A percentile compares a stretch with the other conserved stretches of the same genome.
Evolutionary conservation across 2,329 filamentous ascomycete genomes (phyloP).

Genomic region (Metarhizium rileyi): DNA sequence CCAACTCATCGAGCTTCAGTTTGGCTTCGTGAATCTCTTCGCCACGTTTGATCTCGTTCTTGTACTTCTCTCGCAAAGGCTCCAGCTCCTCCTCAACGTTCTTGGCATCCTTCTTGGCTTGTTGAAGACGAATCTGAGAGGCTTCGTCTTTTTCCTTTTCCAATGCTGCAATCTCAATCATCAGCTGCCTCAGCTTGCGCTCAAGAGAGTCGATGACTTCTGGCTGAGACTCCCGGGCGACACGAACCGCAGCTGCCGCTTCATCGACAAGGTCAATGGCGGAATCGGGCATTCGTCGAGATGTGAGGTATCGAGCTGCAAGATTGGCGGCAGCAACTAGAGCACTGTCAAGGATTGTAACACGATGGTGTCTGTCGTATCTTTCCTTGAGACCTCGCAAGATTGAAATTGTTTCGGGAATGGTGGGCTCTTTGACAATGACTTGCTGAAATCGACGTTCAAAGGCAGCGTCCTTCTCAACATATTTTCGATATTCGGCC

Average conservation of each 20-base stretch:
- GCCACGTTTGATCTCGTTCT: conserved; percentile 82
- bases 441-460: conserved; percentile 99
- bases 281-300: conserved; percentile 84
- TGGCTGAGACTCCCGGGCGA: conserved; percentile 90
- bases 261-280: conserved; percentile 96
- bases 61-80: conserved; percentile 90
- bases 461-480: conserved; percentile 96
- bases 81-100: conserved; percentile 90
- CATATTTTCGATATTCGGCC: conserved; percentile 94
- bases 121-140: conserved; percentile 70
- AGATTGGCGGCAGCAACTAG: conserved; percentile 87
- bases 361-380: conserved; percentile 96
- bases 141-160: conserved; percentile 91
- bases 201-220: conserved; percentile 94
- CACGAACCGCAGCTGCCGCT: conserved; percentile 89
- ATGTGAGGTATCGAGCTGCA: conserved; percentile 86
- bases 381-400: conserved; percentile 96
- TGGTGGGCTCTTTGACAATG: conserved; percentile 84
- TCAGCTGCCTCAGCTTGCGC: conserved; percentile 76
- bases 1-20: conserved; percentile 84
- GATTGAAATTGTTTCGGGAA: conserved; percentile 89
- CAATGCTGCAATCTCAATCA: conserved; percentile 95
- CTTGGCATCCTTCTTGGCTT: conserved; percentile 81
- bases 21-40: conserved; percentile 91
- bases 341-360: conserved; percentile 89